Conservation (phyloP, 148 eudicot genomes). For the Rhododendron henanense region DNA sequence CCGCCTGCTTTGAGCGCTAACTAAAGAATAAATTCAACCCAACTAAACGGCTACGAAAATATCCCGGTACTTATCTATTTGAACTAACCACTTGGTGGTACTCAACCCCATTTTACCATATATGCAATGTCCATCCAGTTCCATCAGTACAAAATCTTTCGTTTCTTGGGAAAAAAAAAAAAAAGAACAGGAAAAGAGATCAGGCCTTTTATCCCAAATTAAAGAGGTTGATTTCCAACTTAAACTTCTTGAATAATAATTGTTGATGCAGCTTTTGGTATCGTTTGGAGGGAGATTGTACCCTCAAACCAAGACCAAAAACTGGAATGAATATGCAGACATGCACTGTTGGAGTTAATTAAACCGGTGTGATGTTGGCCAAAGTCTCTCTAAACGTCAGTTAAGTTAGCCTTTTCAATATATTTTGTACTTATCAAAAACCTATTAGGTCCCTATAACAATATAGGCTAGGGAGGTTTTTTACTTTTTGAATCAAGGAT, state of each 20-base stretch:
- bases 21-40: background rate
- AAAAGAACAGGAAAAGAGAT: background rate
- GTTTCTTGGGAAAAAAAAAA: too few species aligned
- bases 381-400: background rate
- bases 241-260: background rate
- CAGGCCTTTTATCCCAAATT: background rate
- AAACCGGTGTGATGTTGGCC: background rate
- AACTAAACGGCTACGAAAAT: background rate
- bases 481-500: too few species aligned
- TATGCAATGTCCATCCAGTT: background rate
- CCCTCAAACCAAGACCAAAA: background rate
- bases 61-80: too few species aligned
- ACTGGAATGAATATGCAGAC: background rate
- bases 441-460: too few species aligned
- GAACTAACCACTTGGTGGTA: background rate
- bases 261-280: background rate
- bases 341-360: too few species aligned
- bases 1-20: background rate
- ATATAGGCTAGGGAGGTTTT: too few species aligned
- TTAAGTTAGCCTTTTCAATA: background rate
- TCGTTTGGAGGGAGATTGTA: background rate
- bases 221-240: background rate
- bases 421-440: background rate
- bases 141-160: background rate
- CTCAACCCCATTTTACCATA: background rate